Conservation (phyloP, 2,329 filamentous ascomycete species). For the Fusarium armeniacum region DNA sequence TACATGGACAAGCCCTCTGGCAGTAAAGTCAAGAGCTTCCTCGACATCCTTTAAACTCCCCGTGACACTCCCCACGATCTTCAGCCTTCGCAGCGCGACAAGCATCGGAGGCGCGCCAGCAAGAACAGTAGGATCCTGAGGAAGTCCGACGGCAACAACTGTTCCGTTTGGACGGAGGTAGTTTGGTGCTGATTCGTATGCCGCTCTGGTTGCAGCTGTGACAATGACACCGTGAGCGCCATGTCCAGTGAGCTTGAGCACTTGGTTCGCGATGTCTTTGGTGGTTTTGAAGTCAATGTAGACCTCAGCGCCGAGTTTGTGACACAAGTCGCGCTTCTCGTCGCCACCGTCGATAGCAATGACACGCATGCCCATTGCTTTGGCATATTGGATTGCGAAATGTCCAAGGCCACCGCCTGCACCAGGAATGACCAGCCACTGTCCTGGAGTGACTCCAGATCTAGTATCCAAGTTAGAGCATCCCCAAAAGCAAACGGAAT, state of each 20-base stretch:
- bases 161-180: slow-evolving; percentile 85
- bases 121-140: slow-evolving; percentile 54
- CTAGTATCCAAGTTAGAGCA: background rate
- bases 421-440: slow-evolving; percentile 84
- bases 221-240: slow-evolving; percentile 89
- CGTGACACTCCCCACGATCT: slow-evolving; percentile 46
- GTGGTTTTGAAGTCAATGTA: slow-evolving; percentile 84
- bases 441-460: slow-evolving; percentile 76
- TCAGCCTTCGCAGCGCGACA: slow-evolving; percentile 37
- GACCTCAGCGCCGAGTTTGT: slow-evolving; percentile 74
- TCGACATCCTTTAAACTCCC: slow-evolving; percentile 47
- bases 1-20: slow-evolving; percentile 43
- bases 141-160: slow-evolving; percentile 87
- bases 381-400: slow-evolving; percentile 84
- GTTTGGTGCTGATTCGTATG: slow-evolving; percentile 91
- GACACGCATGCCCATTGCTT: slow-evolving; percentile 84
- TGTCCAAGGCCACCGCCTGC: slow-evolving; percentile 85
- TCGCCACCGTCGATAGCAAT: slow-evolving; percentile 85
- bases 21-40: slow-evolving; percentile 49
- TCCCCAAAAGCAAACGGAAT: accelerated
- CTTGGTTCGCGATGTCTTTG: slow-evolving; percentile 82
- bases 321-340: slow-evolving; percentile 79
- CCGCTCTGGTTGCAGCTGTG: slow-evolving; percentile 85
- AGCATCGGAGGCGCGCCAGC: slow-evolving; percentile 43
- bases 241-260: slow-evolving; percentile 77